These are phyloP conservation scores for Thalassiosira delicatula DNA, from an alignment of 352 stramenopile genomes.

Conservation along the genomic window DNA sequence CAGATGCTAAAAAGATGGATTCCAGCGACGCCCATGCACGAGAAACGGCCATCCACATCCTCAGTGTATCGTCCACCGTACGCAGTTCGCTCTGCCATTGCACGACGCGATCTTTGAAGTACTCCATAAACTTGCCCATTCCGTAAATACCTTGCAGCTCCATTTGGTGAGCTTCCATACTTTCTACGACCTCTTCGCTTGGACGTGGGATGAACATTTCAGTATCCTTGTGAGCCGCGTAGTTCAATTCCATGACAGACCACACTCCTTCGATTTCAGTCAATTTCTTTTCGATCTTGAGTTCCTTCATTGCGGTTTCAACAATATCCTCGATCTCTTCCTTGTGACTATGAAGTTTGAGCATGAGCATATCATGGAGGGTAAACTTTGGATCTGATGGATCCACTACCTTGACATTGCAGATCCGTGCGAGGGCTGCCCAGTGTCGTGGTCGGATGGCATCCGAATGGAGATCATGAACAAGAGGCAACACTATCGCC, in stretches of 20 bases:
- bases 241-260: conserved; percentile 90
- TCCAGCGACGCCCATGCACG: conserved; percentile 92
- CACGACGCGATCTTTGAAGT: conserved; percentile 94
- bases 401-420: conserved; percentile 91
- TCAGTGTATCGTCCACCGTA: conserved; percentile 91
- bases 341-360: conserved; percentile 91
- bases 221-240: conserved; percentile 90
- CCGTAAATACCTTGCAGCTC: conserved; percentile 94
- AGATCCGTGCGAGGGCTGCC: conserved; percentile 91
- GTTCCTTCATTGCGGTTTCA: conserved; percentile 93
- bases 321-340: conserved; percentile 94
- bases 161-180: conserved; percentile 93
- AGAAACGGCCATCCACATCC: conserved; percentile 90
- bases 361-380: conserved; percentile 90
- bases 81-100: conserved; percentile 91
- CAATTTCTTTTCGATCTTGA: conserved; percentile 97
- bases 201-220: conserved; percentile 90
- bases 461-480: conserved; percentile 94
- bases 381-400: conserved; percentile 89
- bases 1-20: conserved; percentile 92
- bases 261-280: conserved; percentile 90
- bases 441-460: conserved; percentile 94
- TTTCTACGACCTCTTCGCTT: conserved; percentile 91
- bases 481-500: conserved; percentile 90
- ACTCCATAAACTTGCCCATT: conserved; percentile 95